Evolutionary conservation across 192 early-diverging fungal genomes (phyloP).

Genomic region (Diversispora epigaea): DNA sequence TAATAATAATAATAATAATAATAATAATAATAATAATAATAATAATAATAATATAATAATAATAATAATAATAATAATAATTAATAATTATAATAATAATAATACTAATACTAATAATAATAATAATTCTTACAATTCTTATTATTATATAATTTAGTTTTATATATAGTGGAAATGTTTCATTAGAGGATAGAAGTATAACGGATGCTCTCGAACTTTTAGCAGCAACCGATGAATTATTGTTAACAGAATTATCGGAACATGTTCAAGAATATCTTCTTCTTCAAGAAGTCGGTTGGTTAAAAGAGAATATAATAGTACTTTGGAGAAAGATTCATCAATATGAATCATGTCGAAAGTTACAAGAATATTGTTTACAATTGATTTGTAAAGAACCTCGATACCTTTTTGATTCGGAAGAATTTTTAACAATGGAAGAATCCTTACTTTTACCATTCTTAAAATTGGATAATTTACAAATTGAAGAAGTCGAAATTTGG

Average conservation of each 20-base stretch:
- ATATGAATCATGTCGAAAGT: slow-evolving; percentile 20
- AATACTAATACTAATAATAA: too few species aligned
- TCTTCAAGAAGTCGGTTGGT: slow-evolving; percentile 2
- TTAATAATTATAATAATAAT: too few species aligned
- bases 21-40: too few species aligned
- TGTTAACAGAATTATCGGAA: slow-evolving; percentile 23
- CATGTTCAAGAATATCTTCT: slow-evolving; percentile 26
- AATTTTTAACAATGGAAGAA: slow-evolving; percentile 7
- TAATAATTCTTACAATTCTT: too few species aligned
- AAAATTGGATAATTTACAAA: slow-evolving; percentile 18
- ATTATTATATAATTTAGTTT: too few species aligned
- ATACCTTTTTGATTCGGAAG: slow-evolving; percentile 9
- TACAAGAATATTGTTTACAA: slow-evolving; percentile 22
- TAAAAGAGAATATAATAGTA: slow-evolving; percentile 4
- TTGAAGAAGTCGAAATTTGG: slow-evolving; percentile 27
- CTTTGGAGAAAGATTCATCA: slow-evolving; percentile 25
- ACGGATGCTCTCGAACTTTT: slow-evolving; percentile 6
- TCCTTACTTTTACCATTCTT: slow-evolving; percentile 23
- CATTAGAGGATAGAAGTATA: background rate
- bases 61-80: too few species aligned
- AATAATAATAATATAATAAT: too few species aligned
- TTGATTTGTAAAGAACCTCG: slow-evolving; percentile 13
- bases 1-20: too few species aligned
- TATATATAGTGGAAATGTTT: slow-evolving; percentile 12
- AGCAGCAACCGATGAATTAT: slow-evolving; percentile 24